Evolutionary conservation across 768 basidiomycete species (phyloP).

Genomic region (Calocybe gangraenosa): DNA sequence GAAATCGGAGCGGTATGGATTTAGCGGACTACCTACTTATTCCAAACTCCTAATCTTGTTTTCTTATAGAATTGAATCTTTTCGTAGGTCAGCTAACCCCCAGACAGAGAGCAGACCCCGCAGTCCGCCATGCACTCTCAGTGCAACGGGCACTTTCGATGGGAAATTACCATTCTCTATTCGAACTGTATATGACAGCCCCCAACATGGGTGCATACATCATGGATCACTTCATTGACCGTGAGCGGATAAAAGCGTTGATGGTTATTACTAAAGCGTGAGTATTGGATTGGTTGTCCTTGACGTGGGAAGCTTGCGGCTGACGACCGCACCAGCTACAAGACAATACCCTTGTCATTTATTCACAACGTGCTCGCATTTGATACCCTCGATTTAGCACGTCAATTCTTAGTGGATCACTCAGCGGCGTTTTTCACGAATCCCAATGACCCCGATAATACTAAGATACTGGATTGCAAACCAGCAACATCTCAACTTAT

Average conservation of each 20-base stretch:
- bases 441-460: conserved; percentile 53
- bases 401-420: conserved; percentile 69
- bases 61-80: conserved; percentile 79
- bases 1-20: conserved; percentile 82
- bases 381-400: conserved; percentile 57
- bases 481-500: conserved; percentile 50
- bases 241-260: conserved; percentile 84
- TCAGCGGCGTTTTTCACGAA: conserved; percentile 64
- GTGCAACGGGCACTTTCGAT: conserved; percentile 88
- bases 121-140: conserved; percentile 83
- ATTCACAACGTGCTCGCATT: conserved; percentile 83
- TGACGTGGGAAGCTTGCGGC: not conserved
- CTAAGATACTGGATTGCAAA: conserved; percentile 74
- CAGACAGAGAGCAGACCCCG: conserved; percentile 75
- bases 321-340: conserved; percentile 57
- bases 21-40: not conserved
- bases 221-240: conserved; percentile 96
- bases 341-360: conserved; percentile 70
- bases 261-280: conserved; percentile 93
- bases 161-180: conserved; percentile 93
- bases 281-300: conserved; percentile 27
- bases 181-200: conserved; percentile 75
- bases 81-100: conserved; percentile 97
- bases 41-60: not conserved
- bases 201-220: conserved; percentile 99